Percentiles rank a stretch among this genome's conserved stretches.
Evolutionary conservation across 768 basidiomycete genomes (phyloP).

Genomic region (Termitomyces sp.): DNA sequence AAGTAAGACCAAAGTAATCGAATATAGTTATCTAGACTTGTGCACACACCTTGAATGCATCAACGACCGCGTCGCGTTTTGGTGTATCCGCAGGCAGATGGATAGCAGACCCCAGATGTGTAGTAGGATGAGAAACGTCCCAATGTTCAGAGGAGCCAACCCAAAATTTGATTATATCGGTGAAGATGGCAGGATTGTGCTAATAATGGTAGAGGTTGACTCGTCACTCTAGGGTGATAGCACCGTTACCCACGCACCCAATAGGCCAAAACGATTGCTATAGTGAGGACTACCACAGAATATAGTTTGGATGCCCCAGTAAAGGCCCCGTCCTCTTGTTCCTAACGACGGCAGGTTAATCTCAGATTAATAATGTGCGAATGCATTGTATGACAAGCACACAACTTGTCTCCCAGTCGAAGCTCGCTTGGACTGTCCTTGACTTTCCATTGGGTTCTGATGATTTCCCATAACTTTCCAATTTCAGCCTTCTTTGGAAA

Average conservation of each 20-base stretch:
- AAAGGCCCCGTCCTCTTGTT: neutral
- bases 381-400: neutral
- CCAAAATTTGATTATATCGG: conserved; percentile 26
- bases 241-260: conserved; percentile 3
- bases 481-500: neutral
- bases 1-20: neutral
- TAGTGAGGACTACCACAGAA: conserved; percentile 5
- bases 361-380: neutral
- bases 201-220: neutral
- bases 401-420: conserved; percentile 4
- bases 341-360: neutral
- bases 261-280: conserved; percentile 7
- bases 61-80: conserved; percentile 66
- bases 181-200: conserved; percentile 14
- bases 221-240: neutral
- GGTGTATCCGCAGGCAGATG: conserved; percentile 45
- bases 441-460: conserved; percentile 6
- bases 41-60: conserved; percentile 75
- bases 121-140: conserved; percentile 14
- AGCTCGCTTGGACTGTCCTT: conserved; percentile 1
- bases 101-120: conserved; percentile 14
- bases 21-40: neutral
- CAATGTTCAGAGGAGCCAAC: conserved; percentile 37
- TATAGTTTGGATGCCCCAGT: neutral
- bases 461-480: conserved; percentile 2